Percentiles rank a stretch among this genome's conserved stretches.
Conservation (phyloP, 2,329 filamentous ascomycete species). For the Fusarium solani-melongenae region DNA sequence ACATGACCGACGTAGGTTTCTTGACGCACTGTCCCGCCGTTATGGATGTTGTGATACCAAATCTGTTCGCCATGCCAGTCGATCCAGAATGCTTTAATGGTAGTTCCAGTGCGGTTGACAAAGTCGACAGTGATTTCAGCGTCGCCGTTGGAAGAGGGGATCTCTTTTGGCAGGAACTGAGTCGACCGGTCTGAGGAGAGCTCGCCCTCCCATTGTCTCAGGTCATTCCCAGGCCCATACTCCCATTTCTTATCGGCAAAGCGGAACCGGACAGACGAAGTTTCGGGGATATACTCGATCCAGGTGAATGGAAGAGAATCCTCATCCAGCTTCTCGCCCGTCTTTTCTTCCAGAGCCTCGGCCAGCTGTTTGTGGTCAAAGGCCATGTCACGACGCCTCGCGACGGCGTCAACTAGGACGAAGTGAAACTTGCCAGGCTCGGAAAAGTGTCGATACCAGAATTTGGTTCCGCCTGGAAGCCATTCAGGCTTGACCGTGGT, state of each 20-base stretch:
- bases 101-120: constrained; percentile 37
- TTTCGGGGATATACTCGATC: constrained; percentile 29
- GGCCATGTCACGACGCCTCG: constrained; percentile 17
- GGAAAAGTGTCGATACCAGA: constrained; percentile 41
- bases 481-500: constrained; percentile 37
- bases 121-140: constrained; percentile 32
- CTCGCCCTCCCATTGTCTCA: constrained; percentile 33
- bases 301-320: constrained; percentile 36
- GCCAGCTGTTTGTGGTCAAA: constrained; percentile 42
- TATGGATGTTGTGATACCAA: constrained; percentile 27
- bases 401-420: constrained; percentile 30
- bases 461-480: constrained; percentile 30
- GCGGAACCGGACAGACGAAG: constrained; percentile 31
- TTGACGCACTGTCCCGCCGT: constrained; percentile 23
- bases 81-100: constrained; percentile 40
- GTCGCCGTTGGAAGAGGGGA: constrained; percentile 26
- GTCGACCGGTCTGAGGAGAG: constrained; percentile 9
- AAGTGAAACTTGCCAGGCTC: constrained; percentile 32
- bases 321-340: constrained; percentile 7
- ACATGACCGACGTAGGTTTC: constrained; percentile 35
- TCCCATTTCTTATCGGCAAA: constrained; percentile 31
- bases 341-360: constrained; percentile 17
- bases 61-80: constrained; percentile 30
- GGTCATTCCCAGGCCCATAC: constrained; percentile 21
- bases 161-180: constrained; percentile 29